These are phyloP conservation scores for Aspergillus baeticus DNA, from an alignment of 495 filamentous ascomycete species.

Conservation along the genomic window DNA sequence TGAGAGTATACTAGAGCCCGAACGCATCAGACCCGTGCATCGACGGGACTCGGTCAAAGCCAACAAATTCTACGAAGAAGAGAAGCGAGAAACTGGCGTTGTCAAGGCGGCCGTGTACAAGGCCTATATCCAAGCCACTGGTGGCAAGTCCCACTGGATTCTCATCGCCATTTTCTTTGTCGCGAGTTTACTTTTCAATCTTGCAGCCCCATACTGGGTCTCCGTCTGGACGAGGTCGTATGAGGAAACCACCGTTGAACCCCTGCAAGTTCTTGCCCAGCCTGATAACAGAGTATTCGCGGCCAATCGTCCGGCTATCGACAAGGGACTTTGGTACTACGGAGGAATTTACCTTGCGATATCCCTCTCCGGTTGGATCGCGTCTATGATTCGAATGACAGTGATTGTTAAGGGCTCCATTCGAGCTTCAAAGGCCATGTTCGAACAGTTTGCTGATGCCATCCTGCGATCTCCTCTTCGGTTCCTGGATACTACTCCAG, in stretches of 20 bases:
- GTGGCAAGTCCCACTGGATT: conserved; percentile 62
- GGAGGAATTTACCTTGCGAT: conserved; percentile 66
- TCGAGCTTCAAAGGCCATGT: conserved; percentile 60
- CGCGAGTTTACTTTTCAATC: conserved; percentile 33
- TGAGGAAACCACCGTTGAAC: neutral
- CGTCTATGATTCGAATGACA: conserved; percentile 57
- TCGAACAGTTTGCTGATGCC: conserved; percentile 59
- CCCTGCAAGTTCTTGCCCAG: neutral
- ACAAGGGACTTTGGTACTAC: conserved; percentile 53
- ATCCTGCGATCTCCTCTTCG: conserved; percentile 69
- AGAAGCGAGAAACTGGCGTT: conserved; percentile 63
- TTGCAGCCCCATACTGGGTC: conserved; percentile 56
- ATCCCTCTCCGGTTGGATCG: conserved; percentile 52
- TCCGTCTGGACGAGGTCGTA: conserved; percentile 59
- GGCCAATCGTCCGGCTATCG: neutral
- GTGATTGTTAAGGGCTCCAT: conserved; percentile 48
- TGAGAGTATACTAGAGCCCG: neutral
- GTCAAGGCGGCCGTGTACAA: conserved; percentile 63
- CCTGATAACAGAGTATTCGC: neutral
- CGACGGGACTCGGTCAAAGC: conserved; percentile 41
- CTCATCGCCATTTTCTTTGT: conserved; percentile 49
- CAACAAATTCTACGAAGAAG: conserved; percentile 74
- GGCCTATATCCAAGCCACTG: conserved; percentile 63
- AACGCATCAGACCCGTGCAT: neutral
- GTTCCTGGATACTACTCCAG: conserved; percentile 80